A percentile compares a stretch with the other conserved stretches of the same genome.
phyloP scores from a whole-genome alignment of 768 basidiomycete species.

The Xerocomellus intermedius region DNA sequence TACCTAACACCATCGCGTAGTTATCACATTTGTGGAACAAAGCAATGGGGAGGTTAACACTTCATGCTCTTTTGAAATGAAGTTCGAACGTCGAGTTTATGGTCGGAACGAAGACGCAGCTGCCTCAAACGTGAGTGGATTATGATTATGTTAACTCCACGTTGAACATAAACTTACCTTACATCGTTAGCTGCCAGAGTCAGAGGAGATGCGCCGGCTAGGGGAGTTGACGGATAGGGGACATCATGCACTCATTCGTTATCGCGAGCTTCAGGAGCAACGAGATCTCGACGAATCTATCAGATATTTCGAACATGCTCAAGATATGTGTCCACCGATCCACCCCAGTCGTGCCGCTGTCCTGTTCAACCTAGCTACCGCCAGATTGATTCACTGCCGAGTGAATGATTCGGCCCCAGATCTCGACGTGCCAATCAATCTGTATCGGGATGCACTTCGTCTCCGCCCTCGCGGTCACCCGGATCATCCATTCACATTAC shows the following conservation, averaged over 20 bases:
- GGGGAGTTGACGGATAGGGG: not conserved
- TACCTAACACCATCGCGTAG: not conserved
- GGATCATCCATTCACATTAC: not conserved
- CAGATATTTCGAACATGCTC: slow-evolving; percentile 6
- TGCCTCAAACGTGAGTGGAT: not conserved
- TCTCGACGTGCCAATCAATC: not conserved
- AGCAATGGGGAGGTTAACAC: not conserved
- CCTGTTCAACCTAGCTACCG: slow-evolving; percentile 11
- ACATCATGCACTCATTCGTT: not conserved
- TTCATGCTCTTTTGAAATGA: not conserved
- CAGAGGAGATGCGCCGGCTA: not conserved
- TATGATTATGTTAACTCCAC: not conserved
- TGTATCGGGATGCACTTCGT: not conserved
- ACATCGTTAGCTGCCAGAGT: not conserved
- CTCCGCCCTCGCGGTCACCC: slow-evolving; percentile 5
- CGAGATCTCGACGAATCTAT: slow-evolving; percentile 22
- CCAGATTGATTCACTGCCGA: not conserved
- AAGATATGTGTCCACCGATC: slow-evolving; percentile 2
- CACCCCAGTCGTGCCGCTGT: slow-evolving; percentile 14
- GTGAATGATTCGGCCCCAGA: not conserved
- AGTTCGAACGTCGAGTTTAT: not conserved
- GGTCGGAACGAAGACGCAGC: too few species aligned
- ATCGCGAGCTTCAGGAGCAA: not conserved
- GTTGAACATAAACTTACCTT: not conserved
- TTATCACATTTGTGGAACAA: not conserved